Conservation (phyloP, 208 protist species). For the Phytomonas francai region DNA sequence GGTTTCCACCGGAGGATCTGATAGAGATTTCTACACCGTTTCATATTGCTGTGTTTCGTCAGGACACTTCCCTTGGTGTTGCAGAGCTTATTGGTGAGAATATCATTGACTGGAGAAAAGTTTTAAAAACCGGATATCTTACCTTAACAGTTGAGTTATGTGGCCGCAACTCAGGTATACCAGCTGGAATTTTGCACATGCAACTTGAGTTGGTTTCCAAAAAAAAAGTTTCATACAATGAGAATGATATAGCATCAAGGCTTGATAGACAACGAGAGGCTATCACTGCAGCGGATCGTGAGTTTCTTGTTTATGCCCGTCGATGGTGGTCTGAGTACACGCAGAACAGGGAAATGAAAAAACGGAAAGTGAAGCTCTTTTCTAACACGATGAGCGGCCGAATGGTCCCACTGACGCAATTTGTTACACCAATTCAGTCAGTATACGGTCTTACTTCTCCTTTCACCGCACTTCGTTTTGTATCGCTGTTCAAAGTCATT, state of each 20-base stretch:
- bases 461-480: conserved; percentile 81
- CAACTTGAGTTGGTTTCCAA: conserved; percentile 77
- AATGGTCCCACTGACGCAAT: conserved; percentile 85
- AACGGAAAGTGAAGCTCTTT: conserved; percentile 85
- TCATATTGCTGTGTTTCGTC: conserved; percentile 77
- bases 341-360: conserved; percentile 44
- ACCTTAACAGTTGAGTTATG: conserved; percentile 88
- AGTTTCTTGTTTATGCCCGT: conserved; percentile 89
- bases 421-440: conserved; percentile 69
- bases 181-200: conserved; percentile 87
- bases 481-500: conserved; percentile 66
- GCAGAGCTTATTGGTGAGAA: conserved; percentile 83
- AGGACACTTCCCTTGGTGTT: conserved; percentile 43
- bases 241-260: conserved; percentile 62
- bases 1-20: conserved; percentile 42
- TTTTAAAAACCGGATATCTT: conserved; percentile 81
- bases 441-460: conserved; percentile 74
- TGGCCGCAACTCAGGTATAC: conserved; percentile 73
- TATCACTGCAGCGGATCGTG: conserved; percentile 85
- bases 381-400: conserved; percentile 62
- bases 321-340: conserved; percentile 89
- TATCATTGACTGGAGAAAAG: conserved; percentile 86
- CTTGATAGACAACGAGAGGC: conserved; percentile 72
- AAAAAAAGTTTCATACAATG: conserved; percentile 46
- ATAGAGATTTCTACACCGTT: conserved; percentile 78